A percentile compares a stretch with the other conserved stretches of the same genome.
Conservation (phyloP, 1,139 yeast species). For the Groenewaldozyma sp. region DNA sequence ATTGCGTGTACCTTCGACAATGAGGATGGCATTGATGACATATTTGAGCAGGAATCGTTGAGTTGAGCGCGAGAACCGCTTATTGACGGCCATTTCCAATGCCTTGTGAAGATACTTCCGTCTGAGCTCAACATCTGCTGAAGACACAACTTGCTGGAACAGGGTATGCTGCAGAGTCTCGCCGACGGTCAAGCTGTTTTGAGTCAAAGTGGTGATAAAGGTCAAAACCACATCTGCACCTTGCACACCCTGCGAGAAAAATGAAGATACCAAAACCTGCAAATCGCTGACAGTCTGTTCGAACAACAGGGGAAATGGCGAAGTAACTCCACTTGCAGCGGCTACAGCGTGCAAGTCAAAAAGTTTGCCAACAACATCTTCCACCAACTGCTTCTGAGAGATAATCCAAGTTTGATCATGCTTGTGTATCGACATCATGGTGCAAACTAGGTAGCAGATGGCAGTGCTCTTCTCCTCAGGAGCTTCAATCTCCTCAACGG, state of each 20-base stretch:
- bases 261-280: constrained; percentile 46
- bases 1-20: constrained; percentile 48
- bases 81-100: constrained; percentile 36
- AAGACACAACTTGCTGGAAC: constrained; percentile 46
- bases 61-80: constrained; percentile 35
- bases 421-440: constrained; percentile 44
- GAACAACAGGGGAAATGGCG: constrained; percentile 62
- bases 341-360: constrained; percentile 39
- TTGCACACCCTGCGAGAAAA: constrained; percentile 33
- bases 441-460: constrained; percentile 62
- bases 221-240: constrained; percentile 35
- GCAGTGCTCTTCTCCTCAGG: constrained; percentile 51
- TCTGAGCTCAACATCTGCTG: constrained; percentile 40
- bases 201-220: constrained; percentile 38
- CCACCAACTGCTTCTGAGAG: constrained; percentile 41
- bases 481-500: constrained; percentile 40
- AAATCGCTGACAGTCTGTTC: constrained; percentile 58
- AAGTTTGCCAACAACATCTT: constrained; percentile 37
- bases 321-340: constrained; percentile 40
- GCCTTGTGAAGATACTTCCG: constrained; percentile 45
- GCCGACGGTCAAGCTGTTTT: constrained; percentile 40
- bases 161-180: constrained; percentile 47
- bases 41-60: constrained; percentile 55
- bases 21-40: constrained; percentile 56
- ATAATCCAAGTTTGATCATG: constrained; percentile 57